Conservation (phyloP, 2,329 filamentous ascomycete genomes). For the Lojkania enalia region DNA sequence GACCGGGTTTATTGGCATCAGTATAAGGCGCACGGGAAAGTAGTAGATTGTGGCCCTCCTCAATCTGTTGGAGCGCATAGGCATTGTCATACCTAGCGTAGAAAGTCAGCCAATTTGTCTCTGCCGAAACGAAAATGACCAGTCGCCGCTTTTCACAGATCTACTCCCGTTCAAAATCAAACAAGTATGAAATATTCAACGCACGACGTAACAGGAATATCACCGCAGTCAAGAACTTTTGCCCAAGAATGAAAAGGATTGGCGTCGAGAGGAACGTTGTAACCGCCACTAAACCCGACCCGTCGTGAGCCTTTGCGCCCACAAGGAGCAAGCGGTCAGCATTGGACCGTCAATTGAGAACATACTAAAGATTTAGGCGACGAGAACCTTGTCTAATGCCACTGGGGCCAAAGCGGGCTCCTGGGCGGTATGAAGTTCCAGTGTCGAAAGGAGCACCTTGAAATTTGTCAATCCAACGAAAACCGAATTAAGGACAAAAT, state of each 20-base stretch:
- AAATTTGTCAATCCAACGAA: constrained; percentile 10
- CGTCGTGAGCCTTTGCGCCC: constrained; percentile 53
- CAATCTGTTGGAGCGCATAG: constrained; percentile 81
- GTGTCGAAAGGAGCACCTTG: constrained; percentile 81
- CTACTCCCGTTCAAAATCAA: too few relatives aligned
- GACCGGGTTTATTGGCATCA: constrained; percentile 66
- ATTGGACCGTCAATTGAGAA: constrained; percentile 45
- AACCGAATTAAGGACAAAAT: not conserved
- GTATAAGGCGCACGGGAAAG: constrained; percentile 72
- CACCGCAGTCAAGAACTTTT: constrained; percentile 78
- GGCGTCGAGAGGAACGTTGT: constrained; percentile 78
- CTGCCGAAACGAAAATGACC: not conserved
- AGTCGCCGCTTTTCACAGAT: not conserved
- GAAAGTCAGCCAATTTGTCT: not conserved
- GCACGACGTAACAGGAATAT: constrained; percentile 83
- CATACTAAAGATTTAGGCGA: constrained; percentile 83
- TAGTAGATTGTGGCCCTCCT: constrained; percentile 78
- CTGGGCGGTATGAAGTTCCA: constrained; percentile 81
- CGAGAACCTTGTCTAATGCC: constrained; percentile 86
- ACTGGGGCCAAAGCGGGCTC: constrained; percentile 80
- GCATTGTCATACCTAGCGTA: constrained; percentile 72
- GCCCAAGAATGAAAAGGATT: constrained; percentile 85
- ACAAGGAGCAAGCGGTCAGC: constrained; percentile 39
- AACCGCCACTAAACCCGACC: constrained; percentile 70
- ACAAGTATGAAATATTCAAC: constrained; percentile 28